Evolutionary conservation across 768 basidiomycete species (phyloP).

Genomic region (Lentinus tigrinus): DNA sequence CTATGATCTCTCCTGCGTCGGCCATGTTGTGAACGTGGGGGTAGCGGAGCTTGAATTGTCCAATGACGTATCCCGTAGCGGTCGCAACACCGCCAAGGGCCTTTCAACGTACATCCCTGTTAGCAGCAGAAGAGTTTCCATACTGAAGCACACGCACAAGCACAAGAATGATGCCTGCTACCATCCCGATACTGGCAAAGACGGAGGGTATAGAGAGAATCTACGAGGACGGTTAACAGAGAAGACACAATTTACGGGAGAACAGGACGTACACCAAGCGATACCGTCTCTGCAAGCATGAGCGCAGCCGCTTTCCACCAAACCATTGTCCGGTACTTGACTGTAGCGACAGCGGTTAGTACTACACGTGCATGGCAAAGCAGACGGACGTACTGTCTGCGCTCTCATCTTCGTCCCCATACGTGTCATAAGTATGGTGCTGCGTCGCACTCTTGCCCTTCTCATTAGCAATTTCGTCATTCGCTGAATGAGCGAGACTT

Average conservation of each 20-base stretch:
- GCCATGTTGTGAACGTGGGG: conserved; percentile 35
- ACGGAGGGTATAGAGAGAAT: conserved; percentile 30
- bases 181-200: conserved; percentile 28
- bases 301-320: conserved; percentile 33
- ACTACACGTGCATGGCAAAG: neutral
- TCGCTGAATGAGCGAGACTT: neutral
- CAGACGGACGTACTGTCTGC: neutral
- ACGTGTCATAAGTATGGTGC: neutral
- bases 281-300: conserved; percentile 33
- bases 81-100: conserved; percentile 27
- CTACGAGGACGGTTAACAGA: conserved; percentile 8
- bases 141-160: conserved; percentile 12
- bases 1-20: conserved; percentile 30
- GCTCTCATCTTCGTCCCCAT: neutral
- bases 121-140: neutral
- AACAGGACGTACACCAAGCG: conserved; percentile 26
- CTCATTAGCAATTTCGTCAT: neutral
- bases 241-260: too few species aligned
- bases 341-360: conserved; percentile 1
- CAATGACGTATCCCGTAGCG: conserved; percentile 27
- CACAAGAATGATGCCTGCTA: conserved; percentile 27
- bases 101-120: neutral
- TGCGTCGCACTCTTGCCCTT: neutral
- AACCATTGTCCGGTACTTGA: conserved; percentile 31
- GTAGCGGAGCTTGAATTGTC: conserved; percentile 31